Percentiles rank a stretch among this genome's conserved stretches.
These are phyloP conservation scores for Plenodomus biglobosus DNA, from an alignment of 2,329 filamentous ascomycete genomes.

Conservation along the genomic window DNA sequence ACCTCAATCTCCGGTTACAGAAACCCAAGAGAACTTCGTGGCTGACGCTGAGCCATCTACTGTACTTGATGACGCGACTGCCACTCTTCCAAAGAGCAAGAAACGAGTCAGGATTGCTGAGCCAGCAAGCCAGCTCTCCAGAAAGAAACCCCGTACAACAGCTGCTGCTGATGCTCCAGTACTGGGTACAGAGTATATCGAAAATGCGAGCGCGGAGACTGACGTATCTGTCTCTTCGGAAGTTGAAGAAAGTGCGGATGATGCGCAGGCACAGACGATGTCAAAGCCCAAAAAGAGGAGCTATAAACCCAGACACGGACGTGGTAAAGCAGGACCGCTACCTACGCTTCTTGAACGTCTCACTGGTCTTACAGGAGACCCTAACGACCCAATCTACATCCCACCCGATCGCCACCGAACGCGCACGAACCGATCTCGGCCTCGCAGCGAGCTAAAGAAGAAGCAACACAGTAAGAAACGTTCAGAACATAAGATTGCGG, in stretches of 20 bases:
- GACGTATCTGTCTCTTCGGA: not conserved
- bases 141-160: conserved; percentile 15
- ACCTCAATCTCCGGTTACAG: not conserved
- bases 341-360: conserved; percentile 40
- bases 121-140: conserved; percentile 6
- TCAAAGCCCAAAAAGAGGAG: conserved; percentile 8
- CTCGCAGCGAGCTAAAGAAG: conserved; percentile 12
- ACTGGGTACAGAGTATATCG: conserved; percentile 1
- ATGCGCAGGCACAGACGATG: conserved; percentile 2
- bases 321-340: conserved; percentile 7
- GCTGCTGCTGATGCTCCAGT: not conserved
- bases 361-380: conserved; percentile 39
- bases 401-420: conserved; percentile 13
- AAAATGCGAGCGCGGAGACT: conserved; percentile 11
- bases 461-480: conserved; percentile 9
- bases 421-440: not conserved
- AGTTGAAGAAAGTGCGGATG: not conserved
- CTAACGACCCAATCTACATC: conserved; percentile 30
- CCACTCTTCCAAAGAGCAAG: conserved; percentile 6
- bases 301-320: conserved; percentile 4
- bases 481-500: conserved; percentile 19
- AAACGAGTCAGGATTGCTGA: conserved; percentile 27
- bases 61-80: not conserved
- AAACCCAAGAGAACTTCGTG: not conserved
- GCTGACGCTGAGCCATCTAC: not conserved